A percentile compares a stretch with the other conserved stretches of the same genome.
These are phyloP conservation scores for Mikania micrantha DNA, from an alignment of 129 eudicot genomes.

Conservation along the genomic window DNA sequence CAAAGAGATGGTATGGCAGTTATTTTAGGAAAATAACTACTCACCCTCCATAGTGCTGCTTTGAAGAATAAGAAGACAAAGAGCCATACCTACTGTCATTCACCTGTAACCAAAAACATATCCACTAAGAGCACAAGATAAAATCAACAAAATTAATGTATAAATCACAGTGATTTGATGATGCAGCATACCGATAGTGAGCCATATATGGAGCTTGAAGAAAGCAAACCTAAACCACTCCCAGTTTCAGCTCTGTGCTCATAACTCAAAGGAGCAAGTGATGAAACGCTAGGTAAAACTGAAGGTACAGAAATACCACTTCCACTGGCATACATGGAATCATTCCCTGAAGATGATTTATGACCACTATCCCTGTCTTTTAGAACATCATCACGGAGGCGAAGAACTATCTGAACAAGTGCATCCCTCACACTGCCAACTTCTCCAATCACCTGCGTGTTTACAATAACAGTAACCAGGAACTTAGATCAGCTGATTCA, in stretches of 20 bases:
- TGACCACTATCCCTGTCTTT: slow-evolving; percentile 54
- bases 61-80: slow-evolving; percentile 65
- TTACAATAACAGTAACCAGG: background rate
- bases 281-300: slow-evolving; percentile 40
- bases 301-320: slow-evolving; percentile 50
- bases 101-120: slow-evolving; percentile 33
- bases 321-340: slow-evolving; percentile 47
- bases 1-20: background rate
- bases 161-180: background rate
- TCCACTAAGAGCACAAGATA: background rate
- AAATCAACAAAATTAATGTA: background rate
- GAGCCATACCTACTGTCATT: slow-evolving; percentile 64
- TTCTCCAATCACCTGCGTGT: slow-evolving; percentile 65
- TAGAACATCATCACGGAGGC: slow-evolving; percentile 83
- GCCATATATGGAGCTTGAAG: slow-evolving; percentile 70
- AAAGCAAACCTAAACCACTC: slow-evolving; percentile 52
- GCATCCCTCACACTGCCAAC: slow-evolving; percentile 89
- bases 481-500: background rate
- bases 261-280: slow-evolving; percentile 51
- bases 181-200: slow-evolving; percentile 53
- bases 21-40: slow-evolving; percentile 19
- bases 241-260: slow-evolving; percentile 66
- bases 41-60: slow-evolving; percentile 72
- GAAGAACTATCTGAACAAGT: slow-evolving; percentile 82
- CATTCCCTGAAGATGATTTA: slow-evolving; percentile 50